Base-by-base conservation (phyloP, 1,284 basidiomycete species). In the Melampsora americana region DNA sequence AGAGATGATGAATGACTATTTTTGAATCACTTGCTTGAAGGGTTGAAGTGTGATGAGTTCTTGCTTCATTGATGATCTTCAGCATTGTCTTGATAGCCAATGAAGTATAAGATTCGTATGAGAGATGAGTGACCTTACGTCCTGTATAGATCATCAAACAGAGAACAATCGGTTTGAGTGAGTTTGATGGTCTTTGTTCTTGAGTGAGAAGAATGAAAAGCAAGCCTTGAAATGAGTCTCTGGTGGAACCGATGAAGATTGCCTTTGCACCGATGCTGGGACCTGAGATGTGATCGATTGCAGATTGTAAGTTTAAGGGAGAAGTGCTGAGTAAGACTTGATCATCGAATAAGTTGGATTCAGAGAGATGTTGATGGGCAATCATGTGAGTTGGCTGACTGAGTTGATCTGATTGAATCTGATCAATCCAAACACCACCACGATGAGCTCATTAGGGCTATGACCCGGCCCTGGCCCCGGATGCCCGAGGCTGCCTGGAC, bases 1-100 rank as follows among this genome's bases (percentile, higher is more conserved):
- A 84, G n/a, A 92, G 87, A 82, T 95, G 93, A 78, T 90, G 85
- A 11, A 92, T 83, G 20, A 87, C 85, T 82, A 88, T 78, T n/a
- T 77, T 69, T 5, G 77, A 77, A 26, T 77, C 60, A 32, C 3
- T 20, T 44, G 28, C 23, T 26, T 39, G 61, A 39, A 75, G 59
- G 62, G 18, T 46, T 50, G 18, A 11, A 28, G 56, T n/a, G 12
- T 66, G 1, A 44, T 32, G 26, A 14, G 44, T 44, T 39, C 66
- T 30, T 32, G 66, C 66, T 32, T 46, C 28, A 12, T 48, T 32
- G 18, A 68, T 39, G 26, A 68, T 68, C 28, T 39, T 18, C 9
- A 35, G 61, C 11, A 64, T 30, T 30, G 80, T 80, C 46, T 79
- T 79, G 46, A 81, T 76, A 0, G 81, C 81, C 4, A 82, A 69